Conservation (phyloP, 495 filamentous ascomycete genomes). For the Alectoria sarmentosa region DNA sequence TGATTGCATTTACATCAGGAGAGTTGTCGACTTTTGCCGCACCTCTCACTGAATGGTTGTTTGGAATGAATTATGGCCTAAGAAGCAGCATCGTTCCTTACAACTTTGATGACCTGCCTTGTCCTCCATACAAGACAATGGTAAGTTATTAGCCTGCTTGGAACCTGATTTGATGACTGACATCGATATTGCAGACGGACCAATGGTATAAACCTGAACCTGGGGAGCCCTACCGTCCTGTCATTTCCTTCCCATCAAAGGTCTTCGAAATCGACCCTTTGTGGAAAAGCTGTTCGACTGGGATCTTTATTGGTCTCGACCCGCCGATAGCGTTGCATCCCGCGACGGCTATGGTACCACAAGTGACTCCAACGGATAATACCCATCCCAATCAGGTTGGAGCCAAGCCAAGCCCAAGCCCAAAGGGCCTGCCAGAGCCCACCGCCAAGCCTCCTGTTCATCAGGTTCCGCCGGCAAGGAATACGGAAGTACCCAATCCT, state of each 20-base stretch:
- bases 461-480: no score
- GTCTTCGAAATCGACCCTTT: no score
- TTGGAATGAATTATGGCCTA: not conserved
- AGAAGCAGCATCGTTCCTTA: not conserved
- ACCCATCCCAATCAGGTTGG: no score
- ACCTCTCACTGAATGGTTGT: not conserved
- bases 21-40: constrained; percentile 13
- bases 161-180: not conserved
- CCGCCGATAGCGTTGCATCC: no score
- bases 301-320: no score
- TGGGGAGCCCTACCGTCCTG: constrained; percentile 12
- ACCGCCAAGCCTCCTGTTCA: no score
- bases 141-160: not conserved
- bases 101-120: constrained; percentile 14
- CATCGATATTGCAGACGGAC: not conserved
- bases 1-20: constrained; percentile 8
- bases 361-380: no score
- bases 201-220: constrained; percentile 13
- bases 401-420: no score
- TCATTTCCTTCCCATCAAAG: constrained; percentile 6
- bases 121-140: constrained; percentile 4
- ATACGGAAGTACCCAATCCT: no score
- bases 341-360: no score
- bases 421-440: no score
- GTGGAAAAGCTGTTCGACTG: no score